A percentile compares a stretch with the other conserved stretches of the same genome.
Conservation (phyloP, 176 grass and related monocot genomes). For the Guadua angustifolia region DNA sequence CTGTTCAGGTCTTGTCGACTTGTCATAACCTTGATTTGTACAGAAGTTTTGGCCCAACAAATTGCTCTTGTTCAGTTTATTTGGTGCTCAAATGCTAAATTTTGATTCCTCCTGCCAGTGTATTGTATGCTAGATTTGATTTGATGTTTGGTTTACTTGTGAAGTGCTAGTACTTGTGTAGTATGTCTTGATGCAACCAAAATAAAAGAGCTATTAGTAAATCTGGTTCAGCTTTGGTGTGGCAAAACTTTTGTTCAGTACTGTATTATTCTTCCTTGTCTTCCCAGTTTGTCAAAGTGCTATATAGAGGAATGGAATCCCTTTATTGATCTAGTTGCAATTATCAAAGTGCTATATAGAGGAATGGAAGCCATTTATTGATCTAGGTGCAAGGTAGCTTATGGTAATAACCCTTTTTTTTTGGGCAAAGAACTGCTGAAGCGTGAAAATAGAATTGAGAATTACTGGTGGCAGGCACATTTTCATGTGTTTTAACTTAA, state of each 20-base stretch:
- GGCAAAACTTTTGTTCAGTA: neutral
- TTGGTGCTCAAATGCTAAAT: conserved; percentile 2
- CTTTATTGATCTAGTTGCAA: neutral
- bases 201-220: conserved; percentile 11
- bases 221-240: conserved; percentile 3
- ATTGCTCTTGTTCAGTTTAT: conserved; percentile 2
- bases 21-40: neutral
- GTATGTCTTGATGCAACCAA: neutral
- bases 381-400: neutral
- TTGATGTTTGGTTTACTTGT: neutral
- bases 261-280: neutral
- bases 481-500: neutral
- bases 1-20: neutral
- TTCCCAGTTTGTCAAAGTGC: neutral
- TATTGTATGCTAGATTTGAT: neutral
- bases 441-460: neutral
- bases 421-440: too few species aligned
- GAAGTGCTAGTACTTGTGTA: neutral
- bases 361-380: neutral
- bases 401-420: neutral
- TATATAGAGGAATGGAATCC: neutral
- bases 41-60: neutral
- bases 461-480: neutral
- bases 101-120: neutral
- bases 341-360: neutral